Conservation (phyloP, 257 asterid species). For the Avicennia marina region DNA sequence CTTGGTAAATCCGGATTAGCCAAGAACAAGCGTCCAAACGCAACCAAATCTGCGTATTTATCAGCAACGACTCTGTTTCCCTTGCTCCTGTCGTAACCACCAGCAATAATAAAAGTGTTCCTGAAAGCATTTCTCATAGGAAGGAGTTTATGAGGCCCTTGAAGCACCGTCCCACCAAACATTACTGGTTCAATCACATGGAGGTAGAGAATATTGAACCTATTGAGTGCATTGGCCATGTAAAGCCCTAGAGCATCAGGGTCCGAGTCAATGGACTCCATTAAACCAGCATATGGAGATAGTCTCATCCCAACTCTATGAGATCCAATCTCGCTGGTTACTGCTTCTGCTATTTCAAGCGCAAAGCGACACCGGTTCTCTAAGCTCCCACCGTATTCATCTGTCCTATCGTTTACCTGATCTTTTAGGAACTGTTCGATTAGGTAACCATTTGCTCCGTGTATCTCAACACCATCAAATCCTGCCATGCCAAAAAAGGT, state of each 20-base stretch:
- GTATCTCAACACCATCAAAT: conserved; percentile 31
- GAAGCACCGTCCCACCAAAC: conserved; percentile 1
- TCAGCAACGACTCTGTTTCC: conserved; percentile 45
- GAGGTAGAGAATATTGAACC: conserved; percentile 27
- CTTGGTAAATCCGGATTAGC: conserved; percentile 68
- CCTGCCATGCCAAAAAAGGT: conserved; percentile 7
- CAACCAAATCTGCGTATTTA: conserved; percentile 45
- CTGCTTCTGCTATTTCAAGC: conserved; percentile 16
- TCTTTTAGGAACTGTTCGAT: conserved; percentile 24
- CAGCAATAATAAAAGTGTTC: conserved; percentile 54
- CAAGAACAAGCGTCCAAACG: conserved; percentile 62
- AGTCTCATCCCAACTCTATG: conserved; percentile 20
- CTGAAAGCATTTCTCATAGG: conserved; percentile 46
- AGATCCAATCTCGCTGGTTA: conserved; percentile 15
- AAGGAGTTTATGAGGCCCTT: conserved; percentile 23
- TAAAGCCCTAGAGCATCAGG: conserved; percentile 15
- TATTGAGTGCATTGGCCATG: conserved; percentile 20
- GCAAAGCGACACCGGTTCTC: conserved; percentile 20
- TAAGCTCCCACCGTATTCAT: conserved; percentile 18
- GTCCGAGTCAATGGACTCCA: conserved; percentile 6
- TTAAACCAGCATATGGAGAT: conserved; percentile 10
- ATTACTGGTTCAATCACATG: conserved; percentile 44
- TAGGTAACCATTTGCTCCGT: conserved; percentile 22
- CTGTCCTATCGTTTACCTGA: conserved; percentile 17
- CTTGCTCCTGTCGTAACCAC: conserved; percentile 42